Conservation (phyloP, 2,329 filamentous ascomycete genomes). For the Colletotrichum graminicola region DNA sequence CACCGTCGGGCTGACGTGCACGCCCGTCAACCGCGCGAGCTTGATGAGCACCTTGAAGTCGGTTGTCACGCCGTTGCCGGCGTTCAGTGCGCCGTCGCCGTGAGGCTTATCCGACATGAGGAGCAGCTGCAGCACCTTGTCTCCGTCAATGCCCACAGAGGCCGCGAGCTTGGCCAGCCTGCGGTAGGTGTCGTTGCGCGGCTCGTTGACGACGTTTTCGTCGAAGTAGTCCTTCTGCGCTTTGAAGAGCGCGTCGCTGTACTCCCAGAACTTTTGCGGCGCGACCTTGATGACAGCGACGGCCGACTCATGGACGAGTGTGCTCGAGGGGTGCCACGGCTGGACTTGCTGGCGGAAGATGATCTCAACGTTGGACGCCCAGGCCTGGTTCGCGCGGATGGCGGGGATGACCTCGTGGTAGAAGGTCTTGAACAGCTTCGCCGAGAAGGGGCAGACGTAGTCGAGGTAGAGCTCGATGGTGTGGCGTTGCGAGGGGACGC, state of each 20-base stretch:
- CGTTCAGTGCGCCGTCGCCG: constrained; percentile 77
- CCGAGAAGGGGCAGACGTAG: constrained; percentile 86
- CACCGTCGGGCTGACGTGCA: constrained; percentile 93
- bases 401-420: constrained; percentile 74
- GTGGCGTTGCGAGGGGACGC: constrained; percentile 62
- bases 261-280: constrained; percentile 83
- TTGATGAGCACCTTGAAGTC: constrained; percentile 89
- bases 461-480: constrained; percentile 81
- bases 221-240: constrained; percentile 87
- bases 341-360: constrained; percentile 94
- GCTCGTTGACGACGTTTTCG: constrained; percentile 84
- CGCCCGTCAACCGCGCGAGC: constrained; percentile 80
- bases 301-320: constrained; percentile 84
- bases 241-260: constrained; percentile 74
- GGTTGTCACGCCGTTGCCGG: constrained; percentile 84
- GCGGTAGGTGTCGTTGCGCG: constrained; percentile 85
- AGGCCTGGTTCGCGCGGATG: constrained; percentile 71
- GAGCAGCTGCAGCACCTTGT: constrained; percentile 76
- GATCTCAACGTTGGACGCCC: constrained; percentile 71
- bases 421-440: constrained; percentile 81
- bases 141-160: constrained; percentile 76
- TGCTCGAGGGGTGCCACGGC: constrained; percentile 93
- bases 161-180: constrained; percentile 81
- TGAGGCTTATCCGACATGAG: constrained; percentile 75
- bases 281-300: constrained; percentile 81